Conservation (phyloP, 2,329 filamentous ascomycete genomes). For the Penicillium vulpinum region DNA sequence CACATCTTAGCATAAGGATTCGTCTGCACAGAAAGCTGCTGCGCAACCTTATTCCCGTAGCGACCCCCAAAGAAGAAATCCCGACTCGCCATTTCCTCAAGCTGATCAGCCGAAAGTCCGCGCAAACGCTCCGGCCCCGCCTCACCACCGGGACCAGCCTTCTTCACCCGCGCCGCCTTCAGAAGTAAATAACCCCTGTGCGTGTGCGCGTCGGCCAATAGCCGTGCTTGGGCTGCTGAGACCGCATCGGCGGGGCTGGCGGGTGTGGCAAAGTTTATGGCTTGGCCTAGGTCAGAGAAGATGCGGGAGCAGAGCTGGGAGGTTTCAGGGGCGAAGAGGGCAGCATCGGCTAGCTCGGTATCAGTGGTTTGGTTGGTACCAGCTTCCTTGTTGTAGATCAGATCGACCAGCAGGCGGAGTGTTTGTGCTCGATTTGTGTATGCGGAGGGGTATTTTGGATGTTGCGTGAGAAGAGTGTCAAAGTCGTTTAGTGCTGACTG, state of each 20-base stretch:
- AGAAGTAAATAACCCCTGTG: conserved; percentile 52
- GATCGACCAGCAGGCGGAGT: conserved; percentile 39
- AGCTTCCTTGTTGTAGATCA: conserved; percentile 7
- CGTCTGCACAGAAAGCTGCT: conserved; percentile 59
- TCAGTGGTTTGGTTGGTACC: not conserved
- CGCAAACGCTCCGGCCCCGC: conserved; percentile 34
- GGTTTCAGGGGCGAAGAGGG: conserved; percentile 28
- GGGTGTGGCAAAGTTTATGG: conserved; percentile 50
- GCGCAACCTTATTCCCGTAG: conserved; percentile 58
- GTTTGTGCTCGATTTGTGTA: conserved; percentile 59
- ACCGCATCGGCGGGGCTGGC: conserved; percentile 41
- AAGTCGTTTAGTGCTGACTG: conserved; percentile 41
- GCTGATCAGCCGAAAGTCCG: conserved; percentile 36
- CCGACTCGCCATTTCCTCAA: conserved; percentile 58
- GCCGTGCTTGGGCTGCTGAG: conserved; percentile 49
- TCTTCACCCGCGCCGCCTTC: conserved; percentile 36
- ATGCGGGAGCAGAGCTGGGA: conserved; percentile 25
- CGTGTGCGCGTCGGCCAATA: conserved; percentile 57
- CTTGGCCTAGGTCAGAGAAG: conserved; percentile 41
- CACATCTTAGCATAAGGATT: conserved; percentile 66
- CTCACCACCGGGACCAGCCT: conserved; percentile 3
- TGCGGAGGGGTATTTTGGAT: conserved; percentile 55
- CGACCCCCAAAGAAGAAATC: conserved; percentile 56
- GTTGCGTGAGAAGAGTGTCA: conserved; percentile 42
- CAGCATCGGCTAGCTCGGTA: conserved; percentile 16